A percentile compares a stretch with the other conserved stretches of the same genome.
Evolutionary conservation across 805 yeast genomes (phyloP).

Genomic region (Ogataea nonfermentans): DNA sequence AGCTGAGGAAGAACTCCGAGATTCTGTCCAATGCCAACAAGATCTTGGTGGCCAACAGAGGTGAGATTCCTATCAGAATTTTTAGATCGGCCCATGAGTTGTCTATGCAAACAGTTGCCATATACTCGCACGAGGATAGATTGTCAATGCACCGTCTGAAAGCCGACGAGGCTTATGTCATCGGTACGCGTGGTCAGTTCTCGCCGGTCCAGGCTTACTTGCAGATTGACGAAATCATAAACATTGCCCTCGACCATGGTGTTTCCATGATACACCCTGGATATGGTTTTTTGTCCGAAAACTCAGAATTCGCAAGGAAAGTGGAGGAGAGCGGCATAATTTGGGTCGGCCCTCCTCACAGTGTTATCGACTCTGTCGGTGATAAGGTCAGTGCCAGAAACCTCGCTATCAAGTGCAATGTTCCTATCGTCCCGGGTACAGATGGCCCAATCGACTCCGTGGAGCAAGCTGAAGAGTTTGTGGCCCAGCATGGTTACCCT

Average conservation of each 20-base stretch:
- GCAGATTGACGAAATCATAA: constrained; percentile 91
- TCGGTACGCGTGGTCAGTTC: constrained; percentile 84
- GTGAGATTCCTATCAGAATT: constrained; percentile 83
- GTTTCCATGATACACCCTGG: constrained; percentile 93
- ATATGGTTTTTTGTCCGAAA: constrained; percentile 53
- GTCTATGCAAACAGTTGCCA: constrained; percentile 95
- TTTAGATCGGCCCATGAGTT: constrained; percentile 97
- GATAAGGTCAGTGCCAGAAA: constrained; percentile 94
- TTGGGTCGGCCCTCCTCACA: constrained; percentile 92
- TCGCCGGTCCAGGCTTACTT: constrained; percentile 96
- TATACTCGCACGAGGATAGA: constrained; percentile 94
- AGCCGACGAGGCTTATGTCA: constrained; percentile 90
- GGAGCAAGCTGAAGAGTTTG: constrained; percentile 78
- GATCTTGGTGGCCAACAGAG: constrained; percentile 80
- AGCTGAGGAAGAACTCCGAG: constrained; percentile 41
- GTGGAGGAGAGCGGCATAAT: constrained; percentile 88
- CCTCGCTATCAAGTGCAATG: constrained; percentile 76
- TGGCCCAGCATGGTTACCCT: constrained; percentile 83
- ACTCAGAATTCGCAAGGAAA: constrained; percentile 84
- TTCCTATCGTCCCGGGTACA: constrained; percentile 96
- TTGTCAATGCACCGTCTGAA: constrained; percentile 92
- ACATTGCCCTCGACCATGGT: constrained; percentile 71
- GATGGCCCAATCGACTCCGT: constrained; percentile 90
- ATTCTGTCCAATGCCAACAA: constrained; percentile 54
- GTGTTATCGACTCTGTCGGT: constrained; percentile 91